Conservation (phyloP, 164 flowering plant genomes). For the Aristolochia californica region DNA sequence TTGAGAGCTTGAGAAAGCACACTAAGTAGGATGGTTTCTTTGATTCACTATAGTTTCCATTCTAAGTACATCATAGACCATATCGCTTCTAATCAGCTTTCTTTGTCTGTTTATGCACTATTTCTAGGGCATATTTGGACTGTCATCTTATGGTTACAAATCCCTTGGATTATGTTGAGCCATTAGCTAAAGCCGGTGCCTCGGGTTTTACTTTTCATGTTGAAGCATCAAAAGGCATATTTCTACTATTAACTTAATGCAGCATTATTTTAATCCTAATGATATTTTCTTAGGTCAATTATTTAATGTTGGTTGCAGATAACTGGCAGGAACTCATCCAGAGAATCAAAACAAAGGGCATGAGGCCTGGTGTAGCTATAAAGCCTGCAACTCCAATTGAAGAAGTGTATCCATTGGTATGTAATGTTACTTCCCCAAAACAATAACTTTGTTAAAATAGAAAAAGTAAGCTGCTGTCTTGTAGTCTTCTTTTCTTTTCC, state of each 20-base stretch:
- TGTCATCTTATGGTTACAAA: conserved; percentile 99
- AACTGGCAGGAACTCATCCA: conserved; percentile 85
- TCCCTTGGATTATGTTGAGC: conserved; percentile 94
- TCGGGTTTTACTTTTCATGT: conserved; percentile 98
- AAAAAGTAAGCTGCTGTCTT: no score
- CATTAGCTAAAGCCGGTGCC: conserved; percentile 91
- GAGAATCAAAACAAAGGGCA: conserved; percentile 68
- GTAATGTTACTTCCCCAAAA: not conserved
- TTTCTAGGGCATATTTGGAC: conserved; percentile 75
- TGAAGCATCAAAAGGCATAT: conserved; percentile 74
- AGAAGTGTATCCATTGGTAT: conserved; percentile 91
- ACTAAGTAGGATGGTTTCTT: conserved; percentile 42
- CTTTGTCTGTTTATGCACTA: conserved; percentile 2
- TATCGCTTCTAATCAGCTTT: no score
- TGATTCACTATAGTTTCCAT: not conserved
- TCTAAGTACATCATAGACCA: not conserved
- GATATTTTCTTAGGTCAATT: not conserved
- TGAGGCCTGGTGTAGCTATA: conserved; percentile 84
- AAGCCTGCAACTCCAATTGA: conserved; percentile 92
- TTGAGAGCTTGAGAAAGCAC: conserved; percentile 89
- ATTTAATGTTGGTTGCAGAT: conserved; percentile 31
- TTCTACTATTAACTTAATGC: not conserved
- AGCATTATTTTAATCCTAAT: not conserved
- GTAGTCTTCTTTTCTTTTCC: no score
- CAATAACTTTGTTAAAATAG: not conserved